These are phyloP conservation scores for Pseudocercospora macadamiae DNA, from an alignment of 2,329 filamentous ascomycete genomes.

Conservation along the genomic window DNA sequence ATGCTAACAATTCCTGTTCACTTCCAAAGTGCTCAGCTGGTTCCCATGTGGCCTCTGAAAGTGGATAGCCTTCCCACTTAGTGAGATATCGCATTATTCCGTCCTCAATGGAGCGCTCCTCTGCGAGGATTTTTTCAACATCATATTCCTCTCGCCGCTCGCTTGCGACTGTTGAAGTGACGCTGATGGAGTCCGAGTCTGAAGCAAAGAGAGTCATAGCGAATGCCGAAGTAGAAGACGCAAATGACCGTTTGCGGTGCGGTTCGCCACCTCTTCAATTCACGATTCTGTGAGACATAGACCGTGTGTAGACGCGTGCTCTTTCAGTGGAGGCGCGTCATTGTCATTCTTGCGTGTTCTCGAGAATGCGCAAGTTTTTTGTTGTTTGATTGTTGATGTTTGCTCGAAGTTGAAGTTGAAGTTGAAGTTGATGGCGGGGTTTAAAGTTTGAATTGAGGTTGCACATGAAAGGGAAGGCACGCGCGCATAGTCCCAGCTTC, in stretches of 20 bases:
- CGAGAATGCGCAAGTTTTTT: too few relatives aligned
- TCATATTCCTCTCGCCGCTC: constrained; percentile 29
- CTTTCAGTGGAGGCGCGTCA: too few relatives aligned
- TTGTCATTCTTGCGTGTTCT: too few relatives aligned
- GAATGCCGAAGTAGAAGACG: not conserved
- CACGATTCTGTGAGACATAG: too few relatives aligned
- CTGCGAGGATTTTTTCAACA: constrained; percentile 38
- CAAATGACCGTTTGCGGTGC: not conserved
- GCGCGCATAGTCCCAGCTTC: too few relatives aligned
- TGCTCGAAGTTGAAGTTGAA: not conserved
- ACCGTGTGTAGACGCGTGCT: too few relatives aligned
- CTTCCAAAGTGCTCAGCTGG: constrained; percentile 22
- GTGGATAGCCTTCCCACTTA: constrained; percentile 39
- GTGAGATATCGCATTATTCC: constrained; percentile 30
- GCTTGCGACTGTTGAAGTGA: constrained; percentile 31
- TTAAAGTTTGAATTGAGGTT: too few relatives aligned
- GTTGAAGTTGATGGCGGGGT: too few relatives aligned
- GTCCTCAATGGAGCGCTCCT: constrained; percentile 17
- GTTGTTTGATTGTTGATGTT: not conserved
- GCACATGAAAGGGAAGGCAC: too few relatives aligned
- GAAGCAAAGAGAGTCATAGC: constrained; percentile 25
- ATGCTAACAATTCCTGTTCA: constrained; percentile 23
- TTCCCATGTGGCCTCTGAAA: constrained; percentile 36
- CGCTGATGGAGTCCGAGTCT: constrained; percentile 34
- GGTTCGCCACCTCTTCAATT: not conserved